Evolutionary conservation across 257 asterid genomes (phyloP).

Genomic region (Avicennia marina): DNA sequence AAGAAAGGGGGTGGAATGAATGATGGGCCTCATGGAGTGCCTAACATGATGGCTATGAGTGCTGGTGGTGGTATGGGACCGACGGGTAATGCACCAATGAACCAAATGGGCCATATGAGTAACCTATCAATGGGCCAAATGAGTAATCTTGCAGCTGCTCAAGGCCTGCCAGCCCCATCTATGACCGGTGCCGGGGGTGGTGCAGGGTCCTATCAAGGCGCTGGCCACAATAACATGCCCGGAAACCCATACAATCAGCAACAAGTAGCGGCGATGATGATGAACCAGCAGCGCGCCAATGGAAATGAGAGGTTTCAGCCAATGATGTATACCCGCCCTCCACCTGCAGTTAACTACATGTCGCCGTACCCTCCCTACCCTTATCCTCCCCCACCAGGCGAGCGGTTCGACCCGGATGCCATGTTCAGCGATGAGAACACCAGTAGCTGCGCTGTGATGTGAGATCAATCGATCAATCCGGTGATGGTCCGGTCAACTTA

Average conservation of each 20-base stretch:
- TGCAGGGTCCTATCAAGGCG: neutral
- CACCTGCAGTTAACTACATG: constrained; percentile 79
- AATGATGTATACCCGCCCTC: constrained; percentile 93
- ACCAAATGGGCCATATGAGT: no score
- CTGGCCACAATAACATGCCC: constrained; percentile 43
- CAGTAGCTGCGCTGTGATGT: constrained; percentile 62
- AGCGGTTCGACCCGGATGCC: constrained; percentile 41
- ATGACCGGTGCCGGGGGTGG: neutral
- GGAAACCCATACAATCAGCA: constrained; percentile 79
- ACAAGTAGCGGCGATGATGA: constrained; percentile 81
- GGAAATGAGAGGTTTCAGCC: constrained; percentile 96
- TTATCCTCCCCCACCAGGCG: constrained; percentile 59
- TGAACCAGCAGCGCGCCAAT: constrained; percentile 82
- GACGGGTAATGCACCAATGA: no score
- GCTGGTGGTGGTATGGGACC: no score
- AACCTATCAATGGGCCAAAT: no score
- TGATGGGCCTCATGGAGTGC: no score
- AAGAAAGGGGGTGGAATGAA: neutral
- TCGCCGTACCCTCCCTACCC: constrained; percentile 56
- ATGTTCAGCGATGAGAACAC: constrained; percentile 79
- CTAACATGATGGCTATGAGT: neutral
- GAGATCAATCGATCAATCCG: constrained; percentile 8
- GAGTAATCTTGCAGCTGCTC: no score
- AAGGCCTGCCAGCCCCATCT: neutral
- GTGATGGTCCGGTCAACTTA: no score